Evolutionary conservation across 441 rosid genomes (phyloP), one percentile per base, ranked within the genome.

Genomic region (Jatropha podagrica): DNA sequence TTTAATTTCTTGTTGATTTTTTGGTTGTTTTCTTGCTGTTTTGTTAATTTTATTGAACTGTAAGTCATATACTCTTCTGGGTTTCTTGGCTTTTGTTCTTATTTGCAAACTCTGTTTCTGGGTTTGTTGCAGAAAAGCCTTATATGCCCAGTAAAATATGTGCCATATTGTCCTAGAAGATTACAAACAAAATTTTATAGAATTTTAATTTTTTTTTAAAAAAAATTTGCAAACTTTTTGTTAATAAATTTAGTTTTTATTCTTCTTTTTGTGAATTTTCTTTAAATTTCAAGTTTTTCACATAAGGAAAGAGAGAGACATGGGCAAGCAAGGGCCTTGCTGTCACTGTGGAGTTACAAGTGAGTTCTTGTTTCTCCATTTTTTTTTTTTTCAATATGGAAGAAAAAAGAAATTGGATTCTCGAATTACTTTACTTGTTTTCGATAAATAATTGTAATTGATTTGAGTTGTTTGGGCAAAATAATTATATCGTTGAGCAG

Each of bases 301-400:
- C 73, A 83, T 58, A 51, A 68, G 60, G 71, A 72, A 76, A 80
- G 83, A 80, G 83, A 77, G 72, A 84, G 82, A 79, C 26, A 96
- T 94, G 99, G 98, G 99, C 70, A 96, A 96, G 93, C 98, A 96
- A 86, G 98, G 98, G 32, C 99, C 99, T 88, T 96, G 99, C 95
- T 87, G 80, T 80, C 98, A 96, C 92, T 96, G 99, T 88, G 99
- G 99, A 87, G 99, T 93, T 86, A 89, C 97, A 86, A 96, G 99
- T 96, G 99, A 96, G 98, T 92, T 85, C 85, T 90, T 95, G 94
- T 85, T 88, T 87, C 90, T 88, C 88, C 91, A 74, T 60, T 72
- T 82, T 56, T 83, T 54, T n/a, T n/a, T 15, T 65, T 62, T 65
- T 56, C 8, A 17, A 32, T 74, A 27, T 63, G 23, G 40, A 67